Base-by-base conservation (phyloP, 1,284 basidiomycete species). In the Fomitopsis palustris region DNA sequence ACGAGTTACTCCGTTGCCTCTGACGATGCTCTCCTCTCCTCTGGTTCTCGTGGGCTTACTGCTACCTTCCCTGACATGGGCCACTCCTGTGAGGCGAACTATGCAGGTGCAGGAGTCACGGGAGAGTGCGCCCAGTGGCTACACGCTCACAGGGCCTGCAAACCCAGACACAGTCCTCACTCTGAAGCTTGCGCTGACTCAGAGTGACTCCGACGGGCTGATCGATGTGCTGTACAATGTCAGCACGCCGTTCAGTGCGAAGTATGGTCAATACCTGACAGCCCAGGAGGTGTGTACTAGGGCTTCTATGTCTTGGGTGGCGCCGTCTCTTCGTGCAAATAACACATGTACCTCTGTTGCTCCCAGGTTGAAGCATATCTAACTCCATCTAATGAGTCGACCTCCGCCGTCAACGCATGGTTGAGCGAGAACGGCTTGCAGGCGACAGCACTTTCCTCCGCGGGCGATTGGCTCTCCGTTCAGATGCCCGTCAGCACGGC, bases 381-480 rank as follows among this genome's bases (percentile, higher is more conserved):
- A n/a, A 65, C 66, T 0, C 77, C 77, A 2, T 57, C 68, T 4
- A 57, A 69, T 10, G 75, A 74, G 21, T 73, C 74, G 9, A 65
- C 74, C 5, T 61, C 67, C 12, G 69, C 73, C 10, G 75, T 80
- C 14, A 71, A 72, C 38, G 54, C 72, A 16, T 80, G 75, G 75
- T 67, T 80, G 10, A 60, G 67, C 8, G 69, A 69, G 41, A 73
- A 78, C 62, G 72, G 68, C 14, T 66, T 79, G 51, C 68, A 57
- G n/a, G 67, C 72, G 21, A 64, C 62, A 55, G 64, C 67, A 7
- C 58, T 67, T 37, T 70, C 75, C n/a, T 65, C 73, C 53, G 72
- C 70, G 41, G 77, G 76, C 10, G 77, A 80, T 61, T 80, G 77
- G 77, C 57, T 80, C 39, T 58, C 67, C 4, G 70, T 81, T 62